Evolutionary conservation across 257 asterid genomes (phyloP).

Genomic region (Plantago elongata): DNA sequence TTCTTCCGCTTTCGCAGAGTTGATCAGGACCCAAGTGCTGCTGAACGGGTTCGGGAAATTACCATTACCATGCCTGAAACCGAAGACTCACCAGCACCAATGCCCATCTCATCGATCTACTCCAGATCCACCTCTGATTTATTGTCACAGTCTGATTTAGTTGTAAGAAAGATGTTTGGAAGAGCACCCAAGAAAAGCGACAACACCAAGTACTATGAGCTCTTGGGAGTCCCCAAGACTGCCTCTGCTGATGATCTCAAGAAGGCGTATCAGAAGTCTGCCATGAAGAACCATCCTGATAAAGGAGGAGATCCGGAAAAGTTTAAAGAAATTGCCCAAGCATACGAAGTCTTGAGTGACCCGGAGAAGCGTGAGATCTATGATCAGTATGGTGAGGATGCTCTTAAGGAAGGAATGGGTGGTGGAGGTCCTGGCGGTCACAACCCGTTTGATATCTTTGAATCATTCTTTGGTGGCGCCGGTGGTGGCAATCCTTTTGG

Average conservation of each 20-base stretch:
- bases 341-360: constrained; percentile 75
- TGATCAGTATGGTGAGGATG: constrained; percentile 92
- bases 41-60: no score
- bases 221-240: constrained; percentile 59
- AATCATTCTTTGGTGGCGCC: constrained; percentile 69
- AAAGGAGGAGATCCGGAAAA: constrained; percentile 91
- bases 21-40: no score
- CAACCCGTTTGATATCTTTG: constrained; percentile 77
- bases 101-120: no score
- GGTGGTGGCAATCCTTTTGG: constrained; percentile 79
- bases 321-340: constrained; percentile 90
- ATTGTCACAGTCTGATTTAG: no score
- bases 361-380: constrained; percentile 85
- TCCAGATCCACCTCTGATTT: no score
- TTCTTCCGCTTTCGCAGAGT: no score
- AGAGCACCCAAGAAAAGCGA: constrained; percentile 75
- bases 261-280: constrained; percentile 77
- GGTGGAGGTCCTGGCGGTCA: constrained; percentile 62
- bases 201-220: constrained; percentile 74
- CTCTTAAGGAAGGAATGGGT: constrained; percentile 91
- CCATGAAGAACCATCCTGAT: constrained; percentile 81
- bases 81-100: no score
- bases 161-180: constrained; percentile 61
- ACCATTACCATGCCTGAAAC: no score
- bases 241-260: constrained; percentile 72